Percentiles rank a stretch among this genome's conserved stretches.
Evolutionary conservation across 306 rosid genomes (phyloP).

Genomic region (Astragalus glycyphyllos): DNA sequence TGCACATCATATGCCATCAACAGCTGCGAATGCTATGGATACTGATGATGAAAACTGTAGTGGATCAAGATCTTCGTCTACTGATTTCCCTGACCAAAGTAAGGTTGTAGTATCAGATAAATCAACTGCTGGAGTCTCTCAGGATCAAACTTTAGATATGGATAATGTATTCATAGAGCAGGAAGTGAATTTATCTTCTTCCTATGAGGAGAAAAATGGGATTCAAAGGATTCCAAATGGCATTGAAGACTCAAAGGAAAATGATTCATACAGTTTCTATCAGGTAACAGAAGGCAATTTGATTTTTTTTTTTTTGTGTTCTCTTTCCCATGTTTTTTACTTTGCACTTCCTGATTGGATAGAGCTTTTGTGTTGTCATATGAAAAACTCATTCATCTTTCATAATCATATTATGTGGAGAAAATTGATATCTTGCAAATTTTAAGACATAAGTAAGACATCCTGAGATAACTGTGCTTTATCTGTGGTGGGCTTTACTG

Average conservation of each 20-base stretch:
- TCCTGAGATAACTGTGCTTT: slow-evolving; percentile 1
- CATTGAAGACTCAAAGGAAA: slow-evolving; percentile 60
- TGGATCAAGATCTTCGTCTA: slow-evolving; percentile 49
- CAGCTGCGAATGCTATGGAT: slow-evolving; percentile 44
- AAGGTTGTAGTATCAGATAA: slow-evolving; percentile 44
- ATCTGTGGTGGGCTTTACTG: slow-evolving; percentile 9
- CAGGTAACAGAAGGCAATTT: slow-evolving; percentile 61
- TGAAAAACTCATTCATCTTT: slow-evolving; percentile 8
- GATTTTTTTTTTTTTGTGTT: slow-evolving; percentile 22
- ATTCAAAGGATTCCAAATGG: slow-evolving; percentile 48
- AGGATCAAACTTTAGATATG: slow-evolving; percentile 49
- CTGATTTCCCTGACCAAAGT: slow-evolving; percentile 48
- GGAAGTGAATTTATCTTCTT: slow-evolving; percentile 55
- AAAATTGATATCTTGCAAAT: slow-evolving; percentile 11
- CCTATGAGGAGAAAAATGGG: slow-evolving; percentile 56
- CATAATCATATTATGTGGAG: slow-evolving; percentile 10
- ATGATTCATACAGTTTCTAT: slow-evolving; percentile 77
- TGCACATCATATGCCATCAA: slow-evolving; percentile 44
- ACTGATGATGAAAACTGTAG: slow-evolving; percentile 50
- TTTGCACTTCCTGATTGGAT: slow-evolving; percentile 22
- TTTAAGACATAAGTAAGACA: slow-evolving; percentile 7
- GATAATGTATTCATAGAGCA: slow-evolving; percentile 54
- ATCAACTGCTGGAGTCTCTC: slow-evolving; percentile 48
- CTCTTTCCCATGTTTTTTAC: slow-evolving; percentile 18
- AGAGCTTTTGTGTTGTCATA: background rate